These are phyloP conservation scores for Annulohypoxylon moriforme DNA, from an alignment of 495 filamentous ascomycete genomes.

Conservation along the genomic window DNA sequence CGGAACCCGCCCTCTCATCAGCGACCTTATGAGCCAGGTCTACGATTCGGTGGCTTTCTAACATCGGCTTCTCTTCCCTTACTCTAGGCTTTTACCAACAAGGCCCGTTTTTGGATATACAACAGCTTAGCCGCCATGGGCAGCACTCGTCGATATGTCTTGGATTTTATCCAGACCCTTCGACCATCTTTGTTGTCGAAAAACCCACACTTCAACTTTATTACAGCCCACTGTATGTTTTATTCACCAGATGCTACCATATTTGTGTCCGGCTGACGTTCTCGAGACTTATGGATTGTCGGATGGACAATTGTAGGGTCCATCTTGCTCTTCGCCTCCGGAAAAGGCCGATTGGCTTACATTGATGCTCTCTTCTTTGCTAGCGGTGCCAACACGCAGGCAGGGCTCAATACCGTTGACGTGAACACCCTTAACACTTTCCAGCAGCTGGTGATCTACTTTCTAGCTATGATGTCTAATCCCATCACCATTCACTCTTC, in stretches of 20 bases:
- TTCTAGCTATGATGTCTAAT: slow-evolving; percentile 78
- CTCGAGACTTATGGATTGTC: slow-evolving; percentile 81
- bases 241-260: background rate
- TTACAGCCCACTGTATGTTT: slow-evolving; percentile 79
- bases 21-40: slow-evolving; percentile 46
- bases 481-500: slow-evolving; percentile 90
- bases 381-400: slow-evolving; percentile 85
- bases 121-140: slow-evolving; percentile 37
- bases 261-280: background rate
- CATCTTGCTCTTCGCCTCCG: slow-evolving; percentile 74
- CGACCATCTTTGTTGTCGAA: slow-evolving; percentile 63
- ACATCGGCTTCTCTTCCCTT: slow-evolving; percentile 27
- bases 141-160: slow-evolving; percentile 35
- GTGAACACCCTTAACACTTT: slow-evolving; percentile 78
- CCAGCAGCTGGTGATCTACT: slow-evolving; percentile 79
- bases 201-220: slow-evolving; percentile 81
- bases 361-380: slow-evolving; percentile 92
- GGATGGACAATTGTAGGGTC: slow-evolving; percentile 75
- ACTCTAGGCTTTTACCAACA: slow-evolving; percentile 10
- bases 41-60: slow-evolving; percentile 40
- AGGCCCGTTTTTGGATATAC: slow-evolving; percentile 1
- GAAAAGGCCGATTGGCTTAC: slow-evolving; percentile 70
- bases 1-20: slow-evolving; percentile 34
- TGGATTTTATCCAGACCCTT: slow-evolving; percentile 57
- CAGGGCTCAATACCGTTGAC: slow-evolving; percentile 89